Conservation (phyloP, 2,329 filamentous ascomycete genomes). For the Microcyclospora pomicola region DNA sequence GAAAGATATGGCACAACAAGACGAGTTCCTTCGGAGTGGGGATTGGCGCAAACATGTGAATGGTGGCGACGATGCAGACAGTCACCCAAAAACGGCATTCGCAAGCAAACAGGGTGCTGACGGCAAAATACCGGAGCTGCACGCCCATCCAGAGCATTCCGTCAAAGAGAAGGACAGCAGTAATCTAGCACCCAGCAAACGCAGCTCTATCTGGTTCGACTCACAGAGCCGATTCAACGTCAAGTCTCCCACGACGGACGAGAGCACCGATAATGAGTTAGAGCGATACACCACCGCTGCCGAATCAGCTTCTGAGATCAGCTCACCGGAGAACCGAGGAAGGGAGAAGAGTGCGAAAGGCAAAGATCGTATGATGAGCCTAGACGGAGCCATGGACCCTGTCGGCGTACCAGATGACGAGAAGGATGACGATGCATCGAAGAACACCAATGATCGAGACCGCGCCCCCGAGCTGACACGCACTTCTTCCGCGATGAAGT, state of each 20-base stretch:
- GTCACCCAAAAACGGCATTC: constrained; percentile 7
- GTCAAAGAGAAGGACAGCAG: not conserved
- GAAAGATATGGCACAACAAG: constrained; percentile 23
- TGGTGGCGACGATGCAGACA: constrained; percentile 3
- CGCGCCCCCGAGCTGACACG: too few species aligned
- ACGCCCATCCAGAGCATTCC: constrained; percentile 9
- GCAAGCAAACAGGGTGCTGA: constrained; percentile 8
- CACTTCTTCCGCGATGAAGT: too few species aligned
- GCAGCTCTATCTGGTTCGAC: constrained; percentile 2
- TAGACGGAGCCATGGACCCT: not conserved
- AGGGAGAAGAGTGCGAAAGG: not conserved
- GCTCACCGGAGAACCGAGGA: not conserved
- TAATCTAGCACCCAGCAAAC: not conserved
- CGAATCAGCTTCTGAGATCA: constrained; percentile 2
- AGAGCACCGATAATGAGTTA: constrained; percentile 2
- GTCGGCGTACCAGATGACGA: too few species aligned
- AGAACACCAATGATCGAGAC: too few species aligned
- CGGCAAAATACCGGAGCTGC: constrained; percentile 6
- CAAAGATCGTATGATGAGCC: not conserved
- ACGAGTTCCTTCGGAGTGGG: not conserved
- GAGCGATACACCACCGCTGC: constrained; percentile 7
- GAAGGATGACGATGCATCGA: too few species aligned
- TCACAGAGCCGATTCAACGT: not conserved
- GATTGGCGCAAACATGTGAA: not conserved
- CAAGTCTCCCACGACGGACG: not conserved